Base-by-base conservation (phyloP, 768 basidiomycete genomes). In the Dentipellis sp. region DNA sequence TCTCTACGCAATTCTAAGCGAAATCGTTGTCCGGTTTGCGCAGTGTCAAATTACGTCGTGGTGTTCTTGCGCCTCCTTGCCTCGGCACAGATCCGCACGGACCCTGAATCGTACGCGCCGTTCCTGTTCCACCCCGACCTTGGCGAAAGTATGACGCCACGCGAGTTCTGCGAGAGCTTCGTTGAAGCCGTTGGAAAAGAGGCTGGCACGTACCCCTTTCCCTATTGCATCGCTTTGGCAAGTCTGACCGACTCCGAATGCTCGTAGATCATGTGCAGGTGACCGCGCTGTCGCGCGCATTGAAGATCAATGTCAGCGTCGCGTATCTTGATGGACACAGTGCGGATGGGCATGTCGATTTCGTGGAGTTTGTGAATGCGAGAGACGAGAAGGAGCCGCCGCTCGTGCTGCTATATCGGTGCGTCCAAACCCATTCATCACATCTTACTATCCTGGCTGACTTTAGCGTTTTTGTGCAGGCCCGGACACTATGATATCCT, bases 401-500 rank as follows among this genome's bases (percentile, higher is more conserved):
- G 2, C 71, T 92, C 10, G 77, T 78, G 50, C 67, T 94, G 57
- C 71, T 94, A 34, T 93, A 91, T 70, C 75, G 90, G 91, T 91
- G 61, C 60, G 79, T 63, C 47, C 6, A 62, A 29, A 10, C 34
- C 17, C 11, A 39, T 36, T 38, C 11, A 39, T 36, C 40, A 50
- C 29, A 6, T 3, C 6, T 29, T 29, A 29, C 35, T 23, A 8
- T 51, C 56, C 36, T 55, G 17, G 11, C 34, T 59, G 17, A 29
- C 42, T 58, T 51, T 54, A 11, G n/a, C 9, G 48, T 53, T 3
- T 6, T 3, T 29, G 29, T 53, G 50, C 11, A 91, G 91, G 50
- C 91, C 92, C 17, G 91, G 92, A 9, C 92, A 94, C 67, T 94
- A 90, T 69, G 92, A 94, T 70, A 85, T 93, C 51, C 71, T 90